Evolutionary conservation across 1,139 yeast genomes (phyloP), one percentile per base, ranked within the genome.

Genomic region (Sugiyamaella castrensis): DNA sequence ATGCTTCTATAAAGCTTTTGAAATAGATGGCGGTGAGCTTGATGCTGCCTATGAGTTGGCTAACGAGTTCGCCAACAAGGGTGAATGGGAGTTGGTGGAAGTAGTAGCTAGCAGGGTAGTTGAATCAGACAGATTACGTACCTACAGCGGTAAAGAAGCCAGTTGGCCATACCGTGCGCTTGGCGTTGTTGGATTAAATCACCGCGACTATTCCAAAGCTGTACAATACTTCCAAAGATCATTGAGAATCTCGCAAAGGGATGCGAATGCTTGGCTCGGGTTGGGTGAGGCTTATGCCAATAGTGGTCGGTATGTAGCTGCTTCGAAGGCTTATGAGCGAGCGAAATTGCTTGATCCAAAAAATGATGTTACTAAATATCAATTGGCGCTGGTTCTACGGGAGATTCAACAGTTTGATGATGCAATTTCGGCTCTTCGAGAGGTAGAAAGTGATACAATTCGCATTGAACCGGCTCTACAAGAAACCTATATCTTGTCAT

Each of bases 181-280:
- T 38, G 98, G 98, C 1, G 80, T 89, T 56, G 79, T 87, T 1
- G 76, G 84, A 7, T 71, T 92, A 55, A 91, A 88, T 61, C 72
- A 70, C 27, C 87, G 83, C 56, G 83, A 86, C 57, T 88, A 82
- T 57, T 81, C 81, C 2, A 82, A 81, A 50, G 95, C 98, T 0
- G 83, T 91, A 39, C 92, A 87, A 64, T 82, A 87, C 80, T 89
- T 88, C 62, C 98, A 92, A 67, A 79, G 82, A 28, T 91, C 96
- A 0, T 71, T 94, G 48, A 75, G 98, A 54, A 71, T 86, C 57
- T 72, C 81, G 34, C 72, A 85, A 0, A 61, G 65, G 50, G 97
- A 92, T 67, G 66, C 77, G 8, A 83, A 86, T 57, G 83, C 96
- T 10, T 91, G 98, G 98, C 74, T 86, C 26, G 97, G 97, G 0